Evolutionary conservation across 495 filamentous ascomycete species (phyloP), one percentile per base, ranked within the genome.

Genomic region (Aspergillus cavernicola): DNA sequence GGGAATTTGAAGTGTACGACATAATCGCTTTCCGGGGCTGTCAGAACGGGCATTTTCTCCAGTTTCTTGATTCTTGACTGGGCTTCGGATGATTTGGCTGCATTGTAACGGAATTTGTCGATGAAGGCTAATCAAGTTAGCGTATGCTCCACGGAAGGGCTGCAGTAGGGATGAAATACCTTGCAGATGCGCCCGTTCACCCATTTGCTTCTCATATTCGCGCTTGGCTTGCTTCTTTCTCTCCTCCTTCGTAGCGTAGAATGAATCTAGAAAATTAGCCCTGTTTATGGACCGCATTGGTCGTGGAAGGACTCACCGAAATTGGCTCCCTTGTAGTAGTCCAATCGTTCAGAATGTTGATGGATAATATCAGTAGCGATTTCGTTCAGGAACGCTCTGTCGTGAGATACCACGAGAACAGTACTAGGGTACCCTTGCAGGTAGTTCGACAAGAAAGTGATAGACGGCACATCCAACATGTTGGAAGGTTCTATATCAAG

Each of bases 401-500:
- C 93, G 85, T 99, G 93, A 72, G 90, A 95, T 53, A 99, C 93
- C 46, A 99, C 95, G 8, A 99, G 81, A 18, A 99, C 81, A 7
- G 93, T 97, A 66, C 90, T 95, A 3, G 92, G 91, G 66, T 99
- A 99, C 39, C 77, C 76, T 65, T 96, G 90, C 6, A 99, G 87
- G 61, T 99, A 99, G 63, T 89, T 96, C 12, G 93, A 88, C 64
- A 99, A 80, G 84, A 97, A 99, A 45, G 93, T 96, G 60, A 97
- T 97, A n/a, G 95, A 97, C 6, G 93, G 95, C 55, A 97, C 93
- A 71, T 99, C 93, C 90, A 99, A 92, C 93, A 99, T 99, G 85
- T 99, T 99, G 43, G 95, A 97, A 66, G 93, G 93, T 83, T 98
- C 92, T 82, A 39, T 39, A 24, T 28, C 16, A 35, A 16, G 44